phyloP scores from a whole-genome alignment of 441 rosid species.

The Bruguiera hainesii region DNA sequence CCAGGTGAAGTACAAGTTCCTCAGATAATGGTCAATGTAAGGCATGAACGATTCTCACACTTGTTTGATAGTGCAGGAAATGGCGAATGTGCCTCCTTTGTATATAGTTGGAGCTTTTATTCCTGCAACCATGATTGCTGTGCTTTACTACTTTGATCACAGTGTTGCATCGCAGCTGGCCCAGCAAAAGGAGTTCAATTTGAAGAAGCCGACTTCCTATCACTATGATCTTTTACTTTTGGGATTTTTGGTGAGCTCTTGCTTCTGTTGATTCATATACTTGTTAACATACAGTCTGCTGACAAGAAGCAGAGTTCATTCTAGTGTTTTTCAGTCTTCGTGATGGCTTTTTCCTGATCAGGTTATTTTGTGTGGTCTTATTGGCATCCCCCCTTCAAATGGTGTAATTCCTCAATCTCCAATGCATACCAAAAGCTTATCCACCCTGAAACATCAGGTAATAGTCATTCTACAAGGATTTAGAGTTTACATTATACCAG shows the following conservation, averaged over 20 bases:
- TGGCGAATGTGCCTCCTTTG: conserved; percentile 62
- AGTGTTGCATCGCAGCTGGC: conserved; percentile 85
- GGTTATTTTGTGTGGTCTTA: conserved; percentile 71
- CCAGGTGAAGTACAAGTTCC: conserved; percentile 41
- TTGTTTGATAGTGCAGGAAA: conserved; percentile 46
- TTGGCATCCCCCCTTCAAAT: conserved; percentile 81
- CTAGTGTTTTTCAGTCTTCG: neutral
- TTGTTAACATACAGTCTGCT: neutral
- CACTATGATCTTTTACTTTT: conserved; percentile 75
- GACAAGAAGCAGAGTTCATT: neutral
- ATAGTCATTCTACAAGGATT: conserved; percentile 10
- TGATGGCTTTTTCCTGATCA: conserved; percentile 24
- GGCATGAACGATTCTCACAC: conserved; percentile 19
- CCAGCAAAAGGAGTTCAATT: conserved; percentile 74
- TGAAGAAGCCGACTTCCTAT: conserved; percentile 76
- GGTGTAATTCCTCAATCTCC: conserved; percentile 89
- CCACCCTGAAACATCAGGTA: conserved; percentile 82
- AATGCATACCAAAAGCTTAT: conserved; percentile 78
- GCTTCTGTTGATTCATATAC: conserved; percentile 4
- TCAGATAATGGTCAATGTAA: conserved; percentile 8
- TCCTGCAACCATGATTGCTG: conserved; percentile 88
- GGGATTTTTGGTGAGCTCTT: conserved; percentile 54
- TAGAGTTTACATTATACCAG: conserved; percentile 5
- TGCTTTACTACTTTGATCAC: conserved; percentile 80
- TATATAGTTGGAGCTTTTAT: conserved; percentile 75